A percentile compares a stretch with the other conserved stretches of the same genome.
Conservation (phyloP, 441 rosid species). For the Capsella rubella region DNA sequence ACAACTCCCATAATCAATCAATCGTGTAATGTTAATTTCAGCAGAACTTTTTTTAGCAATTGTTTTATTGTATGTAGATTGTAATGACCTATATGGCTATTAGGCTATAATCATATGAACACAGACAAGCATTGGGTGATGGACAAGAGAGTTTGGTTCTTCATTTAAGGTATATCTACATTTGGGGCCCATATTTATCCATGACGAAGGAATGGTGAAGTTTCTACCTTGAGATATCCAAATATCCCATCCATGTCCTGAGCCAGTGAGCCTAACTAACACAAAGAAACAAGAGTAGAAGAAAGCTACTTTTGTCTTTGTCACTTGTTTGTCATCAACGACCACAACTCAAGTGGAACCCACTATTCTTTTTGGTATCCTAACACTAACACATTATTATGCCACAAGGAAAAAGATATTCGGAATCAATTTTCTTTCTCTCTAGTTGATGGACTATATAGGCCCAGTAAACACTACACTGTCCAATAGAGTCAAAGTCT, state of each 20-base stretch:
- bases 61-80: too few relatives aligned
- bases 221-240: slow-evolving; percentile 30
- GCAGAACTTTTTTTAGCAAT: background rate
- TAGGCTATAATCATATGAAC: too few relatives aligned
- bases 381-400: too few relatives aligned
- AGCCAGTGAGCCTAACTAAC: background rate
- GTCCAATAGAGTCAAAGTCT: background rate
- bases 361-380: background rate
- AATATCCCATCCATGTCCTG: slow-evolving; percentile 35
- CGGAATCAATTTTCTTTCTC: background rate
- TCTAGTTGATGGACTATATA: background rate
- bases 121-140: background rate
- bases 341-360: background rate
- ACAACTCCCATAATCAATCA: slow-evolving; percentile 29
- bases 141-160: slow-evolving; percentile 24
- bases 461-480: background rate
- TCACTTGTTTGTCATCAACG: background rate
- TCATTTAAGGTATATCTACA: slow-evolving; percentile 13
- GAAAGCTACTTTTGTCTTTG: slow-evolving; percentile 26
- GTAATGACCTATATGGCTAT: too few relatives aligned
- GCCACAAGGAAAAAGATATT: background rate
- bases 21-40: slow-evolving; percentile 22
- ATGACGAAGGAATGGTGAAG: slow-evolving; percentile 29
- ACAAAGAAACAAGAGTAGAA: background rate
- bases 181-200: slow-evolving; percentile 14